Conservation (phyloP, 345 rosid species). For the Euphorbia pulcherrima region DNA sequence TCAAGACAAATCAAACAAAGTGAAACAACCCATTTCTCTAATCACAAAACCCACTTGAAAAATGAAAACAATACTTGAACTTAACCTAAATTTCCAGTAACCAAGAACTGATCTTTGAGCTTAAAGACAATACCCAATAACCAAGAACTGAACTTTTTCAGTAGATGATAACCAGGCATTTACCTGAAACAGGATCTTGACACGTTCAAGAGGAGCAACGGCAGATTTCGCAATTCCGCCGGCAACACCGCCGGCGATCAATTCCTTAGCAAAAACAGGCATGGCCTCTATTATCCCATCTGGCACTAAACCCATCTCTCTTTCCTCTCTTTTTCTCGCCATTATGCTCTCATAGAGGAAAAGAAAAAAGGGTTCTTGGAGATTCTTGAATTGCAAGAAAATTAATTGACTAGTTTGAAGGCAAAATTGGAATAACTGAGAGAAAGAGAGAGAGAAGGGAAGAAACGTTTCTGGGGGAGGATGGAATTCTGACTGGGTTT, state of each 20-base stretch:
- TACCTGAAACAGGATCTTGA: conserved; percentile 94
- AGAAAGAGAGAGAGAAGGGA: conserved; percentile 8
- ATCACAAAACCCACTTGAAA: not conserved
- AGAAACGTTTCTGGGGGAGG: conserved; percentile 22
- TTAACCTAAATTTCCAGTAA: not conserved
- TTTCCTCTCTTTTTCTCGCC: conserved; percentile 53
- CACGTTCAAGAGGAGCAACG: conserved; percentile 92
- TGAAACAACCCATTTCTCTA: conserved; percentile 1
- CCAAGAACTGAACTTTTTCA: not conserved
- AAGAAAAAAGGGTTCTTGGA: conserved; percentile 1
- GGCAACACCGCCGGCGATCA: conserved; percentile 84
- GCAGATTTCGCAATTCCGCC: conserved; percentile 80
- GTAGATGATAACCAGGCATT: not conserved
- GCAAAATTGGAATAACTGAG: not conserved
- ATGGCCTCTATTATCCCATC: conserved; percentile 57
- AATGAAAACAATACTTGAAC: no score
- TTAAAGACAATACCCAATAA: not conserved
- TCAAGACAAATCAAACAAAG: conserved; percentile 12
- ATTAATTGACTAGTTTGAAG: not conserved
- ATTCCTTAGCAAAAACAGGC: conserved; percentile 78
- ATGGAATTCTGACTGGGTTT: conserved; percentile 2
- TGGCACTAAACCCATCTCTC: conserved; percentile 32
- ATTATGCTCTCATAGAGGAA: conserved; percentile 23
- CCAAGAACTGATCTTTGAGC: not conserved
- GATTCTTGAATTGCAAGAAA: not conserved